Base-by-base conservation (phyloP, 768 basidiomycete genomes). In the Dentipellis sp. region DNA sequence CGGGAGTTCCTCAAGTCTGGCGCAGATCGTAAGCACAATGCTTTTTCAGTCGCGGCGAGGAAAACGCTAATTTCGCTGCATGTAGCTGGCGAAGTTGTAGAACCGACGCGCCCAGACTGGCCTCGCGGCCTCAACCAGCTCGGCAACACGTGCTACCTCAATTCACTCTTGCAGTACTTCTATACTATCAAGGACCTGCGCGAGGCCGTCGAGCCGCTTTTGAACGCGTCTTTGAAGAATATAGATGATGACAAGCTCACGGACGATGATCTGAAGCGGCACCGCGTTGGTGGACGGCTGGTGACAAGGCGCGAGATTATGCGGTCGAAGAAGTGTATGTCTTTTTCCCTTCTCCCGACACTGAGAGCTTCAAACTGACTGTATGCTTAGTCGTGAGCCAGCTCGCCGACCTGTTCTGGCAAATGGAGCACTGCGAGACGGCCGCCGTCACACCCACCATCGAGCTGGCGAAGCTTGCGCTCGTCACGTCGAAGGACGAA, bases 151-250 rank as follows among this genome's bases (percentile, higher is more conserved):
- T 92, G 91, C 64, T 92, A 91, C 64, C 73, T 90, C 49, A 93
- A 91, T 65, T 92, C 87, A 38, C 73, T 88, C 55, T 72, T 88
- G 16, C 88, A 95, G 87, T 97, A 95, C 68, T 94, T 97, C 67
- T 95, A 93, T 68, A 95, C 93, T n/a, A 92, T 97, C 69, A 88
- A 82, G 65, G 90, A 94, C 37, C 79, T 97, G 23, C 80, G 94
- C 35, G 83, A 86, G 17, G 84, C 88, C 6, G 82, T 95, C 9
- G 72, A 72, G 34, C 80, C 78, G 17, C 75, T 84, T 73, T 77
- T 77, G 22, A 76, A 79, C 56, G 65, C 76, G 39, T 79, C 78
- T 50, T 55, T 77, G 55, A 85, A 84, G 62, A 63, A 75, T 0
- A 57, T 84, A 12, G 84, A 73, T 35, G 83, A 87, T 40, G 84